These are phyloP conservation scores for Ocimum tenuiflorum DNA, from an alignment of 257 asterid genomes.

Conservation along the genomic window DNA sequence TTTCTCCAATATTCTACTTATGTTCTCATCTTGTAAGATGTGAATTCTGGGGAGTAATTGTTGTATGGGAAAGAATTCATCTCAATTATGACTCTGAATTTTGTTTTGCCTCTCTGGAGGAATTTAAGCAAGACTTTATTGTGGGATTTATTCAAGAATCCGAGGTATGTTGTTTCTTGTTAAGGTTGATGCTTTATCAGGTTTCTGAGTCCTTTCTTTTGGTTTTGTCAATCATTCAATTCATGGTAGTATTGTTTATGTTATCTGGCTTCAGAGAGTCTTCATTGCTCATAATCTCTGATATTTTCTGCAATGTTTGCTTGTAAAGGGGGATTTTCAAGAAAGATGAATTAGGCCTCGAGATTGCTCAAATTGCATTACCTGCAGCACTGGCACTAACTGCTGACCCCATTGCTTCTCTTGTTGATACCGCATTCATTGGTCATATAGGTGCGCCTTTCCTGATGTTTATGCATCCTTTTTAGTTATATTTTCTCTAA, in stretches of 20 bases:
- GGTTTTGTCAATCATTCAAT: background rate
- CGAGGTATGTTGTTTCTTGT: slow-evolving; percentile 20
- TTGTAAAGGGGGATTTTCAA: slow-evolving; percentile 30
- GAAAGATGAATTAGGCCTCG: slow-evolving; percentile 43
- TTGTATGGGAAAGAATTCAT: slow-evolving; percentile 6
- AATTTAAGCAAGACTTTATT: slow-evolving; percentile 24
- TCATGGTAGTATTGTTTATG: background rate
- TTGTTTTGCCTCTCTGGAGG: slow-evolving; percentile 13
- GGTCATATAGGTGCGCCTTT: slow-evolving; percentile 44
- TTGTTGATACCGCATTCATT: slow-evolving; percentile 48
- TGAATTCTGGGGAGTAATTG: background rate
- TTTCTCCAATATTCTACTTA: background rate
- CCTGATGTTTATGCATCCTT: background rate
- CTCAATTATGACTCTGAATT: background rate
- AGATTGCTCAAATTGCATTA: slow-evolving; percentile 41
- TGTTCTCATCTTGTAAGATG: background rate
- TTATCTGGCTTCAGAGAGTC: background rate
- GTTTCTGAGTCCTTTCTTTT: background rate
- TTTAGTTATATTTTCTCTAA: background rate
- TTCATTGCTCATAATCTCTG: background rate
- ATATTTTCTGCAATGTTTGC: background rate
- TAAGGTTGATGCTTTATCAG: background rate
- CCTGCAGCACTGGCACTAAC: slow-evolving; percentile 57
- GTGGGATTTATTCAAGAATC: slow-evolving; percentile 34
- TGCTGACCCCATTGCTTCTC: slow-evolving; percentile 56